Evolutionary conservation across 768 basidiomycete genomes (phyloP).

Genomic region (Royoungia palumana): DNA sequence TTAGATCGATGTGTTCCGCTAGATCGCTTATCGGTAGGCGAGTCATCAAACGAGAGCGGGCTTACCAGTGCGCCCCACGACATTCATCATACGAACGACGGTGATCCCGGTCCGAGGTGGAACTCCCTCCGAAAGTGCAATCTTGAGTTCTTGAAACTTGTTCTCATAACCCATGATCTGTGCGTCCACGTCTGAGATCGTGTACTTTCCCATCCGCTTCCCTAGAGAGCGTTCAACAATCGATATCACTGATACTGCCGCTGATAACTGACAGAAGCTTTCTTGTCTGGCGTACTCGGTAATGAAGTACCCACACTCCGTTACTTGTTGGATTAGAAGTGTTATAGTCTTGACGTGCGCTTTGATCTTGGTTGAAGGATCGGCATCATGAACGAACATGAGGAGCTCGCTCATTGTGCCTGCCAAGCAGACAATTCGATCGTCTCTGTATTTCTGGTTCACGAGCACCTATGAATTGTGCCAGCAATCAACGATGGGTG

Average conservation of each 20-base stretch:
- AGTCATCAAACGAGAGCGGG: too few species aligned
- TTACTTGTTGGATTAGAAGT: neutral
- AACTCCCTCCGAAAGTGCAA: neutral
- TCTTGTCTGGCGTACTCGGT: neutral
- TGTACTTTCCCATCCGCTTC: neutral
- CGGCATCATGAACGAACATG: neutral
- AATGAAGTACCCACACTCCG: neutral
- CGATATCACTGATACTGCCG: too few species aligned
- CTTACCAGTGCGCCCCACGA: too few species aligned
- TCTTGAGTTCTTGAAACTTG: neutral
- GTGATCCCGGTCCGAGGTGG: neutral
- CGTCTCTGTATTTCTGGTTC: neutral
- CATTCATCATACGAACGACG: too few species aligned
- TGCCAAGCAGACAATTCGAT: neutral
- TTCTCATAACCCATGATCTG: neutral
- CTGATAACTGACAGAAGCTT: neutral
- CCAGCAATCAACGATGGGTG: neutral
- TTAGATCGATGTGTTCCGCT: too few species aligned
- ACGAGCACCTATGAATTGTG: conserved; percentile 1
- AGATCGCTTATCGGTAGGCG: neutral
- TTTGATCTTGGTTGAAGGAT: neutral
- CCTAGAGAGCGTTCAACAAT: neutral
- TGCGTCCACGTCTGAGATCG: neutral
- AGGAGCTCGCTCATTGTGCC: neutral
- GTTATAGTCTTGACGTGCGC: neutral